Base-by-base conservation (phyloP, 176 grass and related monocot genomes). In the Lolium perenne region DNA sequence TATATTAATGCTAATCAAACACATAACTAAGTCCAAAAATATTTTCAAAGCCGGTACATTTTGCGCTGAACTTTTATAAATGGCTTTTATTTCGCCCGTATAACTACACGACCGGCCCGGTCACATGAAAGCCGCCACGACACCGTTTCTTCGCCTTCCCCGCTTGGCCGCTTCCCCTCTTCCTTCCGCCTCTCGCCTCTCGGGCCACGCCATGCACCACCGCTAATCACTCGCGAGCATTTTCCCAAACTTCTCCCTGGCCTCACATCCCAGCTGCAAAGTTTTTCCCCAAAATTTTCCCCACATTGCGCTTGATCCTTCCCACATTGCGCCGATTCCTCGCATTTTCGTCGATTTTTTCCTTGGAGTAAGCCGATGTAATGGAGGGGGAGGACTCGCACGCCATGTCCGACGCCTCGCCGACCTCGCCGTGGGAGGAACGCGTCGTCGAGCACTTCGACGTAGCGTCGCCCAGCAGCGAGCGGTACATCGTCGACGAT, bases 301-400 rank as follows among this genome's bases (percentile, higher is more conserved):
- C 61, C 50, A 54, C 61, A 62, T 75, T 81, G 45, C 25, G 61
- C 46, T 81, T 81, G 79, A 67, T 81, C 61, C 45, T 89, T 79
- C 65, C 78, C 71, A 21, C 66, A 35, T 79, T 83, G 81, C 85
- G 78, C 62, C 80, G 32, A 66, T 82, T 83, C 70, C 58, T 83
- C 77, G 50, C 60, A 54, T 73, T 87, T 76, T 82, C 86, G 4
- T 70, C 32, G 16, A 77, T 76, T 68, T 81, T 43, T 67, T 75
- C 54, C 5, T 81, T 93, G 88, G 85, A 84, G 63, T 84, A 50
- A 90, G 79, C 61, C 25, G 48, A 79, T 77, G 90, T 48, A 68
- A 98, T 98, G 94, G 90, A 83, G 75, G 80, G 79, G 71, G 88
- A 96, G 71, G 86, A 95, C 85, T 40, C 81, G 54, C 81, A 46